Conservation (phyloP, 129 eudicot genomes). For the Tagetes patula region DNA sequence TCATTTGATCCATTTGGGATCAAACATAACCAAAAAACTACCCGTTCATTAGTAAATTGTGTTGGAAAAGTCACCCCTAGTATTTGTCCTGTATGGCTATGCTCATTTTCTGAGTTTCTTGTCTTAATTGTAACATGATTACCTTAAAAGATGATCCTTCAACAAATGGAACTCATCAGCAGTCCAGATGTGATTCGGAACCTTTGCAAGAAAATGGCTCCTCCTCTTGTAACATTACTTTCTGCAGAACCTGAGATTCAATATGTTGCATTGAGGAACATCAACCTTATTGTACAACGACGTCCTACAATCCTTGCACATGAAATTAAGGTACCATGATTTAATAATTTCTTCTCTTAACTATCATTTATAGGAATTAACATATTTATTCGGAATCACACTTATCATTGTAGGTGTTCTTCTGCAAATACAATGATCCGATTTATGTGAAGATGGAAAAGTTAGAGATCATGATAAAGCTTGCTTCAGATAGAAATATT, state of each 20-base stretch:
- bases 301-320: conserved; percentile 99
- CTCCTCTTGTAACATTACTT: conserved; percentile 96
- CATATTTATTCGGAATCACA: conserved; percentile 11
- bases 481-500: conserved; percentile 96
- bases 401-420: conserved; percentile 67
- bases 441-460: conserved; percentile 99
- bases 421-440: conserved; percentile 99
- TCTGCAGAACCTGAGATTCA: conserved; percentile 99
- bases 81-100: background rate
- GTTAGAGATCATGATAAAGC: conserved; percentile 97
- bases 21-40: background rate
- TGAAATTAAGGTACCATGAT: conserved; percentile 83
- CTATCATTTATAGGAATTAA: background rate
- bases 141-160: conserved; percentile 83
- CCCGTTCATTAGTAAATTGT: background rate
- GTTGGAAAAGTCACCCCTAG: background rate
- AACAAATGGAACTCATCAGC: conserved; percentile 95
- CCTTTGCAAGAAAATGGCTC: conserved; percentile 99
- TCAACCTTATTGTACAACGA: conserved; percentile 92
- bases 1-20: background rate
- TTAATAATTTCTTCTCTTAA: conserved; percentile 18
- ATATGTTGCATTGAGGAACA: conserved; percentile 93
- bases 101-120: background rate
- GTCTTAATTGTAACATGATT: conserved; percentile 22
- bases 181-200: conserved; percentile 98